A percentile compares a stretch with the other conserved stretches of the same genome.
These are phyloP conservation scores for Limnomonas spitsbergensis DNA, from an alignment of 139 green algal genomes.

Conservation along the genomic window DNA sequence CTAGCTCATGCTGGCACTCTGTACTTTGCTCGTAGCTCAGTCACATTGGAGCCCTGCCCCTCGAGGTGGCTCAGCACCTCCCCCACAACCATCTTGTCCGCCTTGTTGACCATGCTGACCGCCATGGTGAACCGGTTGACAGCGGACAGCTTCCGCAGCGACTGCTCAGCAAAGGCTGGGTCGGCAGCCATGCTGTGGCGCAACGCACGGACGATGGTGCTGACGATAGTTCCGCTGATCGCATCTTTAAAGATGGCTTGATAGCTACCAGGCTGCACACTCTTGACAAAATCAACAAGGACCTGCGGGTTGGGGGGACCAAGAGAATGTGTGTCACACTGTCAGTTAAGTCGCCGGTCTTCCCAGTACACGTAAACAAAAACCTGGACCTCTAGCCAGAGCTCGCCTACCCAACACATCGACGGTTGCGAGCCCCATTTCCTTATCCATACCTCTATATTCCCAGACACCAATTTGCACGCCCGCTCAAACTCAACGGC, in stretches of 20 bases:
- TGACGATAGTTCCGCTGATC: conserved; percentile 11
- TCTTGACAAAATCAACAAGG: conserved; percentile 10
- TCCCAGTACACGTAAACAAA: no score
- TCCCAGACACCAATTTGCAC: conserved; percentile 12
- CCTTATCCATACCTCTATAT: conserved; percentile 15
- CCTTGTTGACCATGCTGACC: conserved; percentile 8
- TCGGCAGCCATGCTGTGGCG: not conserved
- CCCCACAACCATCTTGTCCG: conserved; percentile 7
- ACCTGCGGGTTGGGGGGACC: conserved; percentile 7
- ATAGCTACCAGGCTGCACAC: conserved; percentile 18
- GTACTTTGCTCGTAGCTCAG: not conserved
- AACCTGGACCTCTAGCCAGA: no score
- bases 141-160: conserved; percentile 3
- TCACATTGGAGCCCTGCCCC: not conserved
- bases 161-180: not conserved
- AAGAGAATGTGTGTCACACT: no score
- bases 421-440: no score
- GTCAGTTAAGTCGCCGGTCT: no score
- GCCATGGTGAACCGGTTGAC: conserved; percentile 24
- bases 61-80: not conserved
- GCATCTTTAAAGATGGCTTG: conserved; percentile 18
- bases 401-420: no score
- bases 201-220: conserved; percentile 10
- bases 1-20: not conserved
- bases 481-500: conserved; percentile 17